Percentiles rank a stretch among this genome's conserved stretches.
phyloP scores from a whole-genome alignment of 1,284 basidiomycete species.

The Sparassis latifolia region DNA sequence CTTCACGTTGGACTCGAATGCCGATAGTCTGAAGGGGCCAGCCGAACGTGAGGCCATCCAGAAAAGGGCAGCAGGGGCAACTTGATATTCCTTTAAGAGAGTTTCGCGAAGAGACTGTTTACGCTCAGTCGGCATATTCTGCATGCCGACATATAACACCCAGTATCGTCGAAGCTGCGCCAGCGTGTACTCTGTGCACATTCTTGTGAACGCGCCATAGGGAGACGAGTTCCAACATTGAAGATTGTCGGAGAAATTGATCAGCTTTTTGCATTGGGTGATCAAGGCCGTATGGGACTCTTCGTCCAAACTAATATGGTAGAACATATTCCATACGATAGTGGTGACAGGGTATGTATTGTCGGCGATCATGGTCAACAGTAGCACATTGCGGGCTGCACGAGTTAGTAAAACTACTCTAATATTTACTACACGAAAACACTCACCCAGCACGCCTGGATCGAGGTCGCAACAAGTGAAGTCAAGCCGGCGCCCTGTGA shows the following conservation, averaged over 20 bases:
- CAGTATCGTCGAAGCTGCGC: constrained; percentile 37
- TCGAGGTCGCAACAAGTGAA: constrained; percentile 59
- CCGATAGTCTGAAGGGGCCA: constrained; percentile 28
- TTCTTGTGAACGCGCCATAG: constrained; percentile 33
- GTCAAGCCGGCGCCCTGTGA: constrained; percentile 37
- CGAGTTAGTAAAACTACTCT: neutral
- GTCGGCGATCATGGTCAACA: constrained; percentile 31
- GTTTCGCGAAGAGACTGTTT: constrained; percentile 11
- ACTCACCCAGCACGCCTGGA: constrained; percentile 47
- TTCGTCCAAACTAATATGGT: constrained; percentile 45
- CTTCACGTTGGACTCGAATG: constrained; percentile 15
- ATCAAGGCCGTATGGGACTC: constrained; percentile 31
- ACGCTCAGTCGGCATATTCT: constrained; percentile 10
- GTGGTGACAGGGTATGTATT: constrained; percentile 8
- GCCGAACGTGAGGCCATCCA: constrained; percentile 27
- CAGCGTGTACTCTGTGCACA: constrained; percentile 35
- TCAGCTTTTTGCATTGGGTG: constrained; percentile 39
- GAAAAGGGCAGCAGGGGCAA: neutral
- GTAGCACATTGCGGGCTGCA: constrained; percentile 35
- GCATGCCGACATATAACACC: constrained; percentile 29
- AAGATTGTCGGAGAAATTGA: constrained; percentile 27
- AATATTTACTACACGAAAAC: neutral
- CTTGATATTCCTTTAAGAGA: constrained; percentile 12
- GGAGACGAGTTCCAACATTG: constrained; percentile 36
- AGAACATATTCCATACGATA: constrained; percentile 55